Percentiles rank a stretch among this genome's conserved stretches.
These are phyloP conservation scores for Melastoma candidum DNA, from an alignment of 441 rosid species.

Conservation along the genomic window DNA sequence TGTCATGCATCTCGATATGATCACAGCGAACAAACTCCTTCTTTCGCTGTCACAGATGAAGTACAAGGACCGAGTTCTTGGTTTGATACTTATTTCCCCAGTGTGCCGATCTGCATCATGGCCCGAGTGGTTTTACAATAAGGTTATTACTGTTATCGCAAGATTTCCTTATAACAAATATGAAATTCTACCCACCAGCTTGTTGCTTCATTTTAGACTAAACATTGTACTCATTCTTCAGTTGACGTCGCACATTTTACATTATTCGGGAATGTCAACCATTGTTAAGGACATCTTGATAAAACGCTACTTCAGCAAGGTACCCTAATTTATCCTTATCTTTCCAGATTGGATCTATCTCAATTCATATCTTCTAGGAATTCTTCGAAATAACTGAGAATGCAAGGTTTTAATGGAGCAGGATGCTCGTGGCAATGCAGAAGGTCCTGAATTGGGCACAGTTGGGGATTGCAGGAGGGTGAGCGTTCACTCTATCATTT, in stretches of 20 bases:
- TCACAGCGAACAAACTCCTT: neutral
- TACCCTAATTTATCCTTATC: conserved; percentile 17
- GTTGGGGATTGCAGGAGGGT: conserved; percentile 29
- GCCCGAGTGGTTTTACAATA: conserved; percentile 93
- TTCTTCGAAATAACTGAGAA: conserved; percentile 9
- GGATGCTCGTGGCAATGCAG: conserved; percentile 83
- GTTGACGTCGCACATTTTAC: conserved; percentile 75
- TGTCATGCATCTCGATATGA: conserved; percentile 3
- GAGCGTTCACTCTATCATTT: conserved; percentile 17
- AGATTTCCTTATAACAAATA: too few relatives aligned
- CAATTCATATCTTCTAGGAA: neutral
- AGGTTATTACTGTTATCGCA: conserved; percentile 32
- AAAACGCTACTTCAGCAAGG: conserved; percentile 92
- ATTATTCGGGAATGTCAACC: conserved; percentile 26
- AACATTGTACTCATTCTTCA: conserved; percentile 17
- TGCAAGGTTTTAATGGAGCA: conserved; percentile 14
- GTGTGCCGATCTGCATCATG: conserved; percentile 86
- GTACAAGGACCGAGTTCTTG: conserved; percentile 78
- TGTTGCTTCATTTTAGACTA: neutral
- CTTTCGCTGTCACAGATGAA: conserved; percentile 53
- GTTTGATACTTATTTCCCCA: conserved; percentile 87
- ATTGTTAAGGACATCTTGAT: conserved; percentile 75
- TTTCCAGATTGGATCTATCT: neutral
- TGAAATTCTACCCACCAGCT: neutral
- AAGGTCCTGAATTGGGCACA: conserved; percentile 70